These are phyloP conservation scores for Cladobotryum mycophilum DNA, from an alignment of 2,329 filamentous ascomycete genomes.

Conservation along the genomic window DNA sequence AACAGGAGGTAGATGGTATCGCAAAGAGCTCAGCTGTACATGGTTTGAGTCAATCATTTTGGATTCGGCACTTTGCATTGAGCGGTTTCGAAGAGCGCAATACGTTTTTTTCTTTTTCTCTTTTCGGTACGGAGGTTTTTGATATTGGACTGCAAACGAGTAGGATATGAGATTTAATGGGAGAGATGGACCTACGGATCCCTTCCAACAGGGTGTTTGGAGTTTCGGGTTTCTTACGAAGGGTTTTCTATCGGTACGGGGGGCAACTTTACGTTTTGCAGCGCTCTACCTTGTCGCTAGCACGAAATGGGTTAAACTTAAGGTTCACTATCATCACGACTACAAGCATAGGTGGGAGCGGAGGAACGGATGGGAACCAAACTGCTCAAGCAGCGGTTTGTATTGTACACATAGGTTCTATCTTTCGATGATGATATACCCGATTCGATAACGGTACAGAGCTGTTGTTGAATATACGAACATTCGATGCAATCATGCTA, in stretches of 20 bases:
- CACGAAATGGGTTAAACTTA: slow-evolving; percentile 5
- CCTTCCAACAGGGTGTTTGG: slow-evolving; percentile 6
- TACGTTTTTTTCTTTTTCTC: slow-evolving; percentile 4
- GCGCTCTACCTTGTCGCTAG: slow-evolving; percentile 1
- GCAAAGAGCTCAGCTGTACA: slow-evolving; percentile 19
- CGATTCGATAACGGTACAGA: slow-evolving; percentile 9
- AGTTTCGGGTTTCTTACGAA: background rate
- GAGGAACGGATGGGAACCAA: slow-evolving; percentile 7
- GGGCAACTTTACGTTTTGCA: slow-evolving; percentile 4
- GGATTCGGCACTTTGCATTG: slow-evolving; percentile 14
- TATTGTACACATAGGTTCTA: slow-evolving; percentile 15
- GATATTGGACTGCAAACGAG: background rate
- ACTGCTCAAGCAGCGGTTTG: slow-evolving; percentile 3
- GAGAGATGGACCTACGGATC: background rate
- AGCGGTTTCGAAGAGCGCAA: slow-evolving; percentile 11
- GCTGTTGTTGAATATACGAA: slow-evolving; percentile 11
- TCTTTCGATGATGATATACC: slow-evolving; percentile 16
- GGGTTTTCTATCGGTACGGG: slow-evolving; percentile 1
- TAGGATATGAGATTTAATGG: slow-evolving; percentile 5
- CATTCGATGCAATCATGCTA: background rate
- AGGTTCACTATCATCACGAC: slow-evolving; percentile 8
- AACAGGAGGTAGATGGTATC: slow-evolving; percentile 10
- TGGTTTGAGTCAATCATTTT: slow-evolving; percentile 24
- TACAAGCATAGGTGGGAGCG: slow-evolving; percentile 5
- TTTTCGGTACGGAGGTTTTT: background rate